Conservation (phyloP, 139 green algal genomes). For the Micractinium conductrix region DNA sequence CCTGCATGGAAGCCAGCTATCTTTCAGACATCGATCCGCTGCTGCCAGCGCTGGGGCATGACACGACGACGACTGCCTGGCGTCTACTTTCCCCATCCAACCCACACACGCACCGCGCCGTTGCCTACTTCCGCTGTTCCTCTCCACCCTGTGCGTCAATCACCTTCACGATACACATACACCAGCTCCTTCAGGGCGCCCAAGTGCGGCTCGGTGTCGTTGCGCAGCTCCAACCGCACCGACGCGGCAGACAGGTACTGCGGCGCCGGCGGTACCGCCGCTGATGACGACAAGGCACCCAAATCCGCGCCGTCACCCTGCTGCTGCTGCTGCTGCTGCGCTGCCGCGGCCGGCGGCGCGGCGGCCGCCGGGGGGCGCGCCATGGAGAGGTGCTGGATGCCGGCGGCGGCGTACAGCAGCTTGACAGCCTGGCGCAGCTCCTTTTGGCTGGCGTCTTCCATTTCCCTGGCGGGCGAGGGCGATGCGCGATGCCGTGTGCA, state of each 20-base stretch:
- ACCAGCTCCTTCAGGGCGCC: conserved; percentile 53
- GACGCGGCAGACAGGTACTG: conserved; percentile 28
- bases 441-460: neutral
- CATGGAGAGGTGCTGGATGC: conserved; percentile 49
- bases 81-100: too few relatives aligned
- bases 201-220: conserved; percentile 29
- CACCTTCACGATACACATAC: conserved; percentile 50
- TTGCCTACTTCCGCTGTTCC: too few relatives aligned
- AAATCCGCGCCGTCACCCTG: neutral
- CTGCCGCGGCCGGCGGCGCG: too few relatives aligned
- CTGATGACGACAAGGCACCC: too few relatives aligned
- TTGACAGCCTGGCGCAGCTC: conserved; percentile 48
- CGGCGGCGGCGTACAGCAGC: conserved; percentile 52
- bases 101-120: too few relatives aligned
- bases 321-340: neutral
- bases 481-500: too few relatives aligned
- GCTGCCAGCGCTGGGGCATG: neutral
- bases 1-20: too few relatives aligned
- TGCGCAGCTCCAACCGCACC: conserved; percentile 36
- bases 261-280: neutral
- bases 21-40: too few relatives aligned
- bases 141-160: too few relatives aligned
- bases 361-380: neutral
- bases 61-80: neutral
- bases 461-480: conserved; percentile 13